Evolutionary conservation across 768 basidiomycete genomes (phyloP).

Genomic region (Calocera viscosa): DNA sequence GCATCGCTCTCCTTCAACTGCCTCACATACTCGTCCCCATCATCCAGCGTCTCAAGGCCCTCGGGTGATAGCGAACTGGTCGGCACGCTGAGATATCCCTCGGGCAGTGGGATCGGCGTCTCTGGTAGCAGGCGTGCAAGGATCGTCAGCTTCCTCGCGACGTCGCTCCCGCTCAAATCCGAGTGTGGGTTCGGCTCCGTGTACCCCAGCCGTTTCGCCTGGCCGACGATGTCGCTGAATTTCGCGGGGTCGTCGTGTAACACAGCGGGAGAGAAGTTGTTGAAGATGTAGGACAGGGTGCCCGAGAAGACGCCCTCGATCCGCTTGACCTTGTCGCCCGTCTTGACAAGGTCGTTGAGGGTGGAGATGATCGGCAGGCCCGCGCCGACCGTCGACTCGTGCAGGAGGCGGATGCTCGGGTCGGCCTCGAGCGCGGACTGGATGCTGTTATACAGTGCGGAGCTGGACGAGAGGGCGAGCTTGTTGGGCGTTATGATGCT

Average conservation of each 20-base stretch:
- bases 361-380: conserved; percentile 87
- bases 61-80: conserved; percentile 79
- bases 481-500: conserved; percentile 95
- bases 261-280: conserved; percentile 52
- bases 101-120: conserved; percentile 45
- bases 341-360: conserved; percentile 78
- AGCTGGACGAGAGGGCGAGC: conserved; percentile 76
- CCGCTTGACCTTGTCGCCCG: conserved; percentile 83
- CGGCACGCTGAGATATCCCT: conserved; percentile 66
- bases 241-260: conserved; percentile 33
- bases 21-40: conserved; percentile 71
- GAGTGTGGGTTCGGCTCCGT: conserved; percentile 99
- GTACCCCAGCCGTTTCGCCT: conserved; percentile 86
- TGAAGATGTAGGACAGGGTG: conserved; percentile 98
- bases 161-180: conserved; percentile 92
- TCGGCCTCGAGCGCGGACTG: conserved; percentile 43
- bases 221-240: conserved; percentile 82
- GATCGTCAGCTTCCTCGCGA: conserved; percentile 93
- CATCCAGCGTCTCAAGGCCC: conserved; percentile 49
- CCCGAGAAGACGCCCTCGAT: conserved; percentile 98
- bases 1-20: conserved; percentile 72
- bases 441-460: conserved; percentile 57
- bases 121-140: conserved; percentile 53
- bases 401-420: conserved; percentile 53
- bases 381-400: conserved; percentile 91